A percentile compares a stretch with the other conserved stretches of the same genome.
These are phyloP conservation scores for Plantago coronopus DNA, from an alignment of 305 asterid species.

Conservation along the genomic window DNA sequence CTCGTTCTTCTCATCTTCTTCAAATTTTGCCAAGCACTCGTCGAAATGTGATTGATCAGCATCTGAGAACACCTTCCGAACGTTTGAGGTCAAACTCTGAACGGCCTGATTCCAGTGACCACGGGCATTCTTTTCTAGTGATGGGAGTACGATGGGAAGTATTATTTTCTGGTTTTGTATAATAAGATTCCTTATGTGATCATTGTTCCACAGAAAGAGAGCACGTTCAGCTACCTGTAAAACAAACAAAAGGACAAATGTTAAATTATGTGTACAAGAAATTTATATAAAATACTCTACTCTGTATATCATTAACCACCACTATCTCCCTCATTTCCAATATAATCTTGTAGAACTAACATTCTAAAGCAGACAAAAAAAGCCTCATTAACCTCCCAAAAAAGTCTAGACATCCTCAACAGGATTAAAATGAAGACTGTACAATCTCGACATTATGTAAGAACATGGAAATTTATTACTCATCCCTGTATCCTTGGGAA, in stretches of 20 bases:
- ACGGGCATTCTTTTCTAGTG: conserved; percentile 33
- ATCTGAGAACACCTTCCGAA: conserved; percentile 33
- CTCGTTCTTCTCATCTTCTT: conserved; percentile 27
- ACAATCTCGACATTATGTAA: too few species aligned
- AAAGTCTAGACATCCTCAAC: too few species aligned
- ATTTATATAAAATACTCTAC: not conserved
- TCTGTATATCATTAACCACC: not conserved
- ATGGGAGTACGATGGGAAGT: conserved; percentile 30
- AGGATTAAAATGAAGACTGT: too few species aligned
- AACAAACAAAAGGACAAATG: not conserved
- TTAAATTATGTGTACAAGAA: conserved; percentile 1
- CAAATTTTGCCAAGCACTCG: conserved; percentile 28
- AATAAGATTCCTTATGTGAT: conserved; percentile 31
- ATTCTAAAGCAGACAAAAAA: too few species aligned
- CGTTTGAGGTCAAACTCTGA: conserved; percentile 33
- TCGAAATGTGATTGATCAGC: conserved; percentile 30
- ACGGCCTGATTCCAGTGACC: conserved; percentile 40
- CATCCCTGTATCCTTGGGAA: too few species aligned
- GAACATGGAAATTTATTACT: too few species aligned
- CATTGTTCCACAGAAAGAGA: conserved; percentile 37
- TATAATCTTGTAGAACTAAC: too few species aligned
- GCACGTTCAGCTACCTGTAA: conserved; percentile 42
- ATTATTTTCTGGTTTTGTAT: conserved; percentile 27
- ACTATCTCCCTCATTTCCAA: too few species aligned
- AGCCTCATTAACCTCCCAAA: too few species aligned